Percentiles rank a stretch among this genome's conserved stretches.
These are phyloP conservation scores for Agarophyton chilense DNA, from an alignment of 23 red algal species.

Conservation along the genomic window DNA sequence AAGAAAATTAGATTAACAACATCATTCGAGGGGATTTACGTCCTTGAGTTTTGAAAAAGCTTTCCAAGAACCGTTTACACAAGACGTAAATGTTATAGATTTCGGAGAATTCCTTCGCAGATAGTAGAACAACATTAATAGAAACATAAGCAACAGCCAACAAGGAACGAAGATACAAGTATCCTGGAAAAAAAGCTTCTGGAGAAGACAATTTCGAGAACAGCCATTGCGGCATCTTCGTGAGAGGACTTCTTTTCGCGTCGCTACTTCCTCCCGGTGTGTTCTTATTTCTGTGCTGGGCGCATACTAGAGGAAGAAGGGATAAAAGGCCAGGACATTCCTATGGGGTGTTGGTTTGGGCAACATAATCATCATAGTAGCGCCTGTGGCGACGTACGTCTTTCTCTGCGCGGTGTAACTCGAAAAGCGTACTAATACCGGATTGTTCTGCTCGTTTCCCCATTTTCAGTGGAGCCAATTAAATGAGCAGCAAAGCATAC, in stretches of 20 bases:
- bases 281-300: background rate
- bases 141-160: background rate
- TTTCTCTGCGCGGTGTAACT: background rate
- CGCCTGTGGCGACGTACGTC: background rate
- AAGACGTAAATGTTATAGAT: background rate
- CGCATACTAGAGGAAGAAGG: background rate
- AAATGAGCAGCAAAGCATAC: too few relatives aligned
- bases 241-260: background rate
- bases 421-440: background rate
- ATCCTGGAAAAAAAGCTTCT: too few relatives aligned
- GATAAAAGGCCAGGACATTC: background rate
- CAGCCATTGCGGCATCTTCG: background rate
- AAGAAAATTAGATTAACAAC: background rate
- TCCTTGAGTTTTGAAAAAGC: background rate
- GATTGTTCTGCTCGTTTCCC: too few relatives aligned
- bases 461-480: too few relatives aligned
- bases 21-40: background rate
- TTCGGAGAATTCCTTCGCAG: background rate
- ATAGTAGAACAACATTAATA: background rate
- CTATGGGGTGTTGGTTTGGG: background rate
- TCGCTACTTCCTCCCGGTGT: background rate
- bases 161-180: too few relatives aligned
- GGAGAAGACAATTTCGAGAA: background rate
- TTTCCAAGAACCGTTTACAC: background rate
- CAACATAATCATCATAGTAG: background rate